phyloP scores from a whole-genome alignment of 495 filamentous ascomycete genomes.

The Penicillium subrubescens region DNA sequence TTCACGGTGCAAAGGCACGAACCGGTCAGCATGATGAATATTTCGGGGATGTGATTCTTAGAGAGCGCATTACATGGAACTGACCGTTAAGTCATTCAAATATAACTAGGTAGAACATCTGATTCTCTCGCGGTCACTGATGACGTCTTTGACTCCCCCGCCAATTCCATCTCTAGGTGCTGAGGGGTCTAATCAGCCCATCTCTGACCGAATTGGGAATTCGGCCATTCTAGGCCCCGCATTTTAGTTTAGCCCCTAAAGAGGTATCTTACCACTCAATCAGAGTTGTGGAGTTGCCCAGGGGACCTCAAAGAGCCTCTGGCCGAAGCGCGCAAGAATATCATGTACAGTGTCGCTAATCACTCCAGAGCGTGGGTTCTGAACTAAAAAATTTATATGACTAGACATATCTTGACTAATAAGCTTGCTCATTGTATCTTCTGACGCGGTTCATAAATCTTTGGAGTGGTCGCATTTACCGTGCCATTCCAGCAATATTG shows the following conservation, averaged over 20 bases:
- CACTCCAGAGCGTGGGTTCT: neutral
- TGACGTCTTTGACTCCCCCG: neutral
- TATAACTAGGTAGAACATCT: neutral
- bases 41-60: neutral
- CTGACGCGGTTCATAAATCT: neutral
- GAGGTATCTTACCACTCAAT: no score
- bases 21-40: neutral
- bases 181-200: no score
- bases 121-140: neutral
- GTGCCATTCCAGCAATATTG: conserved; percentile 4
- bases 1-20: conserved; percentile 2
- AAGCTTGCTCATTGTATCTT: neutral
- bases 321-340: neutral
- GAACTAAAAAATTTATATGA: no score
- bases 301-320: neutral
- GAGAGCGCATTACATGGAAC: neutral
- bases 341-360: neutral
- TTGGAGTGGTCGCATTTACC: neutral
- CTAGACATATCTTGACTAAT: neutral
- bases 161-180: neutral
- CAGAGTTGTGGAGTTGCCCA: no score
- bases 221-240: no score
- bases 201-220: no score
- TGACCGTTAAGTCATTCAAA: neutral
- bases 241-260: no score